phyloP scores from a whole-genome alignment of 2,329 filamentous ascomycete species.

The Aspergillus unguis region DNA sequence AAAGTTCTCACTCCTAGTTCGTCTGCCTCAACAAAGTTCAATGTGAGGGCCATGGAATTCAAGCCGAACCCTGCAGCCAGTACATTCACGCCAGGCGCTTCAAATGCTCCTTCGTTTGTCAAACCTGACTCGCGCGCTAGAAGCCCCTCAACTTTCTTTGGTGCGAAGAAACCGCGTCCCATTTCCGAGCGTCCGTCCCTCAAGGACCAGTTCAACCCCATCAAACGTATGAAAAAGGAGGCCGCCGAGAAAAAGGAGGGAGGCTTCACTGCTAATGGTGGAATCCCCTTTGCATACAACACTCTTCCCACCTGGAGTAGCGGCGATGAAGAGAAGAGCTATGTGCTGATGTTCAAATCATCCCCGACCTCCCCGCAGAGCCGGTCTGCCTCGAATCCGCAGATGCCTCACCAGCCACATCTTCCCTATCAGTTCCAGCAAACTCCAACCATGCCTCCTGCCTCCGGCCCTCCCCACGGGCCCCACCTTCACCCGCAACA shows the following conservation, averaged over 20 bases:
- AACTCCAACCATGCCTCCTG: conserved; percentile 63
- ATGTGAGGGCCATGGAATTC: conserved; percentile 69
- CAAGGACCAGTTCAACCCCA: conserved; percentile 57
- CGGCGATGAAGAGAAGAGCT: conserved; percentile 74
- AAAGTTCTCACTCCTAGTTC: conserved; percentile 54
- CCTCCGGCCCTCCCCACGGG: conserved; percentile 70
- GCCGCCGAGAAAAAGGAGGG: conserved; percentile 50
- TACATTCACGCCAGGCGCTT: conserved; percentile 69
- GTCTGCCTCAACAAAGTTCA: conserved; percentile 54
- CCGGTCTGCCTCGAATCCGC: conserved; percentile 59
- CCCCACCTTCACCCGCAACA: conserved; percentile 73
- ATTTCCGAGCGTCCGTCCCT: conserved; percentile 54
- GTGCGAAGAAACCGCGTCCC: conserved; percentile 68
- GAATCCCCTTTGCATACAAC: conserved; percentile 79
- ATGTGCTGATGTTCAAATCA: conserved; percentile 74
- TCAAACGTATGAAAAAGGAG: conserved; percentile 69
- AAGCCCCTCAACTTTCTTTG: conserved; percentile 56
- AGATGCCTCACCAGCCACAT: conserved; percentile 78
- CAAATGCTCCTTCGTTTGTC: conserved; percentile 64
- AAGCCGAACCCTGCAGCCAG: conserved; percentile 77
- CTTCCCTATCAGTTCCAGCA: conserved; percentile 79
- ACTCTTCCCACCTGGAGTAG: conserved; percentile 79
- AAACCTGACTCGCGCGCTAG: conserved; percentile 50
- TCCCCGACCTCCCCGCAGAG: conserved; percentile 68
- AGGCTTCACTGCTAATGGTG: conserved; percentile 72